Base-by-base conservation (phyloP, 352 stramenopile genomes). In the Globisporangium spiculum region DNA sequence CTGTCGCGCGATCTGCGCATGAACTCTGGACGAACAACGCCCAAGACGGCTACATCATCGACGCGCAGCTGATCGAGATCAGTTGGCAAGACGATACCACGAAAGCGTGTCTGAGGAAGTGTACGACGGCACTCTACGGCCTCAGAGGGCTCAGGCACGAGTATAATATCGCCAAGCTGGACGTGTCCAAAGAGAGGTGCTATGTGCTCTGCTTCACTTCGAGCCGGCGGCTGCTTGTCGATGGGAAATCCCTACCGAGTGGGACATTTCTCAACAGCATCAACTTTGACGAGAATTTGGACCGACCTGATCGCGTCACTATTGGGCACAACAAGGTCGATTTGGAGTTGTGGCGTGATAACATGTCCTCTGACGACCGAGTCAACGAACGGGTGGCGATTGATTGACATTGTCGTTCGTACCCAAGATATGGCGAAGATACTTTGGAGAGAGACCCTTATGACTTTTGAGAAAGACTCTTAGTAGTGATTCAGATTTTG, bases 221-320 rank as follows among this genome's bases (percentile, higher is more conserved):
- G 22, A 62, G 56, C 18, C 27, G 3, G 27, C 32, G 56, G 30
- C 20, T 62, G 4, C 7, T 50, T 26, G 32, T 27, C 10, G n/a
- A 44, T 30, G 32, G 20, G 7, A 62, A 30, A 32, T 1, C 3
- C 6, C n/a, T 48, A 14, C 20, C 20, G 32, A 50, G 56, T 62
- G 30, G 34, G 16, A 62, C 4, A 5, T 62, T 62, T 16, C 14
- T 62, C 56, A 62, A 62, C 12, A 62, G 56, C 56, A 62, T 32
- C 18, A 34, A 14, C 8, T 26, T 62, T 12, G 56, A 62, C 20
- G 56, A 46, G 34, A 46, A 6, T 16, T 46, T 50, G 20, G 16
- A 14, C 8, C 32, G 32, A 46, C 32, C 56, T 20, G 56, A 46
- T 50, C 56, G 56, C 32, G 16, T 62, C 32, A 18, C 32, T 18